Evolutionary conservation across 768 basidiomycete species (phyloP), one percentile per base, ranked within the genome.

Genomic region (Calocybe indica): DNA sequence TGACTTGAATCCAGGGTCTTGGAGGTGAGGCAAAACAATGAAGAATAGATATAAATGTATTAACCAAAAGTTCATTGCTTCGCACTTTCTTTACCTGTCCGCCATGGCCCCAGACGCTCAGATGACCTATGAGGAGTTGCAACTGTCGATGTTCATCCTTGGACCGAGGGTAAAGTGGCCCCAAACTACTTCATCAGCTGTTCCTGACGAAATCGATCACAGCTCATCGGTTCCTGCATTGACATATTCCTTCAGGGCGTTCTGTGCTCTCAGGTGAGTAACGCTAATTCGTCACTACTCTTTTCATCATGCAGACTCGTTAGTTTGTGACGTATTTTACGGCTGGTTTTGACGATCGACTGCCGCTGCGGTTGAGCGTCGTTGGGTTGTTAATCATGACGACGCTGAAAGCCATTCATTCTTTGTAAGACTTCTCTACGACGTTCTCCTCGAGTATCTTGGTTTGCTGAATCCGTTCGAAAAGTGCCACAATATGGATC

Each of bases 231-330:
- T 9, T 51, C 52, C 14, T 60, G 62, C 30, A 33, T 62, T 1
- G 65, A 66, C 28, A 5, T 63, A 14, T 35, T 68, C 12, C 43
- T 66, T 6, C 65, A 65, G 47, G 66, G 66, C 5, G 48, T 65
- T 36, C 51, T 68, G 3, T 61, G 46, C 13, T 61, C 58, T 45
- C 66, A 67, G 54, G 66, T 60, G 29, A 11, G 59, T 34, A 13
- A 45, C 14, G 22, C 35, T 22, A 15, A 32, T 28, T 29, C 1
- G 11, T 14, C 8, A n/a, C 28, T 9, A 7, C 43, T 1, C 30
- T 10, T 15, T 8, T 43, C 9, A 12, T 33, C 8, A 28, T 40
- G 40, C 10, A 31, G 14, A 9, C 28, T 4, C 22, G 2, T 10
- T 37, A 68, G 62, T 64, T 68, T 30, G 52, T 55, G 28, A 55